Conservation (phyloP, 2,329 filamentous ascomycete species). For the Fusarium sp. region DNA sequence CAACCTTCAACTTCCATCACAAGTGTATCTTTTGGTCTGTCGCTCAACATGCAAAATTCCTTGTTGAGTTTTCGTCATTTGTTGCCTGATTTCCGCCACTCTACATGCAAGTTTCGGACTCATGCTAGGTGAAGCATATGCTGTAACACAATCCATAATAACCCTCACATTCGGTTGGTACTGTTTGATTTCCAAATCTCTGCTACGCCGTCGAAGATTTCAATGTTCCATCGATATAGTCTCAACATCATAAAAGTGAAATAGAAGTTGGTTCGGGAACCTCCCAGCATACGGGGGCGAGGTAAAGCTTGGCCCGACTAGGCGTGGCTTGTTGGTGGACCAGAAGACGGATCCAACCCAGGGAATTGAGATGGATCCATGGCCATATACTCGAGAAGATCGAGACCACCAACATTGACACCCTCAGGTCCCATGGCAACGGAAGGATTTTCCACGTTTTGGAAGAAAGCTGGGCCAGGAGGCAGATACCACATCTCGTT, state of each 20-base stretch:
- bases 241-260: background rate
- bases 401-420: constrained; percentile 72
- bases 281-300: background rate
- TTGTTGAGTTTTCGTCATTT: background rate
- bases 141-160: too few relatives aligned
- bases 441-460: constrained; percentile 68
- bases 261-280: background rate
- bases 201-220: background rate
- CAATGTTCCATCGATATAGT: background rate
- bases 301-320: background rate
- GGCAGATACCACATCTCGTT: constrained; percentile 75
- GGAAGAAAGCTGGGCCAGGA: constrained; percentile 70
- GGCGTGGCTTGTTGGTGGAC: constrained; percentile 33
- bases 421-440: constrained; percentile 75
- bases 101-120: background rate
- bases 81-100: background rate
- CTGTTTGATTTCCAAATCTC: background rate
- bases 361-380: constrained; percentile 62
- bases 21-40: background rate
- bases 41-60: background rate
- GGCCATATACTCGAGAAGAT: constrained; percentile 74
- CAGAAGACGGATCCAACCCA: constrained; percentile 43
- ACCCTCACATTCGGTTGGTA: background rate
- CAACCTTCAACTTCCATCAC: background rate
- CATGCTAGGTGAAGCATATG: background rate